Percentiles rank a stretch among this genome's conserved stretches.
These are phyloP conservation scores for Lasiodiplodia theobromae DNA, from an alignment of 2,329 filamentous ascomycete species.

Conservation along the genomic window DNA sequence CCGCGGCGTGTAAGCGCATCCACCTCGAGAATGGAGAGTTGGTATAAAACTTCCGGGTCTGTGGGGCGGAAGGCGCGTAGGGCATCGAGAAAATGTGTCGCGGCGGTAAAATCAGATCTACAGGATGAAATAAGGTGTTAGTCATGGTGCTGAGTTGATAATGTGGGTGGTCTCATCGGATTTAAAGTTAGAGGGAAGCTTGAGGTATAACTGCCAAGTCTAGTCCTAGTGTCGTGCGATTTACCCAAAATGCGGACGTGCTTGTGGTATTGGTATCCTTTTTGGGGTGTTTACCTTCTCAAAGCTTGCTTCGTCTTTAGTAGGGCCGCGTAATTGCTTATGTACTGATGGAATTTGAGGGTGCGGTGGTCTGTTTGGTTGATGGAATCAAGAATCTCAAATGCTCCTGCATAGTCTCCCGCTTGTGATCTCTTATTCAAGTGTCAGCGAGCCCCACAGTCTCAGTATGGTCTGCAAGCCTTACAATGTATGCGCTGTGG, in stretches of 20 bases:
- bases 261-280: not conserved
- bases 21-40: conserved; percentile 66
- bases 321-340: conserved; percentile 71
- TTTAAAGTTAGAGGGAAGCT: not conserved
- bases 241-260: not conserved
- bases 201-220: not conserved
- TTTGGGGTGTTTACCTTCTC: conserved; percentile 49
- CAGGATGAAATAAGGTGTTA: not conserved
- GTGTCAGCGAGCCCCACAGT: not conserved
- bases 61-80: conserved; percentile 60
- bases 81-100: conserved; percentile 64
- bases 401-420: conserved; percentile 75
- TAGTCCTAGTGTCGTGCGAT: not conserved
- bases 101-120: conserved; percentile 64
- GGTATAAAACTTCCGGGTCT: conserved; percentile 66
- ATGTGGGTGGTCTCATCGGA: not conserved
- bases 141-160: not conserved
- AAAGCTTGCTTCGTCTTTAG: conserved; percentile 70
- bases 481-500: conserved; percentile 69
- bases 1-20: conserved; percentile 64
- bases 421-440: conserved; percentile 60
- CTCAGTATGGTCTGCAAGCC: conserved; percentile 19
- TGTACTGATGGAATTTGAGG: conserved; percentile 79
- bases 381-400: conserved; percentile 65
- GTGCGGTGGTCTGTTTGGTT: conserved; percentile 68